Evolutionary conservation across 2,329 filamentous ascomycete genomes (phyloP), one percentile per base, ranked within the genome.

Genomic region (Neofusicoccum ribis): DNA sequence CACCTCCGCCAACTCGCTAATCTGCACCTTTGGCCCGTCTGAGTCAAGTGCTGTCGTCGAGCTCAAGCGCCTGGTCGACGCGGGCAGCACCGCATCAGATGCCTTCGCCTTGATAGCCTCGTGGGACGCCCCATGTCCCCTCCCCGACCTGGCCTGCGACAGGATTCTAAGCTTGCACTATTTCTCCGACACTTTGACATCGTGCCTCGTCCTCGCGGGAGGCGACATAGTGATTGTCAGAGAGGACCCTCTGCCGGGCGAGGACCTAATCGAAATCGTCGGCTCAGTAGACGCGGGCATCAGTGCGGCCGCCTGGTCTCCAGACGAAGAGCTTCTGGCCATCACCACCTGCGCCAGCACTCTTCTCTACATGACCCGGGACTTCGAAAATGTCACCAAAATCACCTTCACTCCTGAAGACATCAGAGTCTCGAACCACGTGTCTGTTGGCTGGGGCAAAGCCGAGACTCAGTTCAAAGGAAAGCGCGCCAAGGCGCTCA

Each of bases 391-490:
- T 65, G 88, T 96, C 47, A 87, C 90, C 39, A 91, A 93, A 77
- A 84, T 91, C 61, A 81, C 84, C 39, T 88, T 98, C 76, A 87
- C 86, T 0, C 75, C 82, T 0, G 91, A 93, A 50, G 94, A 96
- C 77, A 85, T 96, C 68, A 90, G 90, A 71, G 87, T 88, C n/a
- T 98, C 91, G 31, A 95, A 90, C 76, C 93, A 97, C 81, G 95
- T 97, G 65, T 96, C 93, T 20, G 94, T 99, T 23, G 95, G 95
- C 58, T 99, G 95, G 95, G 95, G 95, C 66, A 98, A 98, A 82
- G 92, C 91, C 75, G 95, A 99, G 79, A 99, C 95, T 0, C 95
- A 99, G 76, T 99, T 99, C 77, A 91, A 97, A 74, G 95, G 95
- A 59, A 92, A 91, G 72, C 88, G 93, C 68, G 94, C 93, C 65